phyloP scores from a whole-genome alignment of 2,329 filamentous ascomycete genomes.

The Lojkania enalia region DNA sequence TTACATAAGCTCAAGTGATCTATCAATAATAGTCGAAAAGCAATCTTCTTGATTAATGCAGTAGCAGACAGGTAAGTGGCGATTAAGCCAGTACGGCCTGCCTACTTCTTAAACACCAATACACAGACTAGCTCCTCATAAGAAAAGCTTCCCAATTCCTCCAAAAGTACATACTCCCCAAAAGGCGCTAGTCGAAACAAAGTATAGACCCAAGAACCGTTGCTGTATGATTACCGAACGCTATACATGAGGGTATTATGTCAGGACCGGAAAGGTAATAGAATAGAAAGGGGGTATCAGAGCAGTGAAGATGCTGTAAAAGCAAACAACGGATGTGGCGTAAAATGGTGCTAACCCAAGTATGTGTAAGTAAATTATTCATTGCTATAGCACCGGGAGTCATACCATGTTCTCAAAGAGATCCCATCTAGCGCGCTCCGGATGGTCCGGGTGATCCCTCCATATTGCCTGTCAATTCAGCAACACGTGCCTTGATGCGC shows the following conservation, averaged over 20 bases:
- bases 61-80: too few species aligned
- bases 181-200: neutral
- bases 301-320: slow-evolving; percentile 16
- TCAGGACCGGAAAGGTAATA: slow-evolving; percentile 21
- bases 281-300: slow-evolving; percentile 36
- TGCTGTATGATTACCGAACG: slow-evolving; percentile 1
- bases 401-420: too few species aligned
- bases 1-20: too few species aligned
- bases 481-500: slow-evolving; percentile 95
- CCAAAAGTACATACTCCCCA: neutral
- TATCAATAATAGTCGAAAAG: too few species aligned
- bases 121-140: too few species aligned
- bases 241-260: slow-evolving; percentile 28
- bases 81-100: too few species aligned
- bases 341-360: neutral
- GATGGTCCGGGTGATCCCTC: slow-evolving; percentile 30
- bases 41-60: too few species aligned
- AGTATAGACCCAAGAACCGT: neutral
- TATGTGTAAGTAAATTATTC: too few species aligned
- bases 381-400: too few species aligned
- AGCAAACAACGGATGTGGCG: slow-evolving; percentile 8
- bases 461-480: slow-evolving; percentile 74
- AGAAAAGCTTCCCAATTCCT: neutral
- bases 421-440: slow-evolving; percentile 14
- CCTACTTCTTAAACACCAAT: too few species aligned